Conservation (phyloP, 2,329 filamentous ascomycete species). For the Coniochaeta sp. region DNA sequence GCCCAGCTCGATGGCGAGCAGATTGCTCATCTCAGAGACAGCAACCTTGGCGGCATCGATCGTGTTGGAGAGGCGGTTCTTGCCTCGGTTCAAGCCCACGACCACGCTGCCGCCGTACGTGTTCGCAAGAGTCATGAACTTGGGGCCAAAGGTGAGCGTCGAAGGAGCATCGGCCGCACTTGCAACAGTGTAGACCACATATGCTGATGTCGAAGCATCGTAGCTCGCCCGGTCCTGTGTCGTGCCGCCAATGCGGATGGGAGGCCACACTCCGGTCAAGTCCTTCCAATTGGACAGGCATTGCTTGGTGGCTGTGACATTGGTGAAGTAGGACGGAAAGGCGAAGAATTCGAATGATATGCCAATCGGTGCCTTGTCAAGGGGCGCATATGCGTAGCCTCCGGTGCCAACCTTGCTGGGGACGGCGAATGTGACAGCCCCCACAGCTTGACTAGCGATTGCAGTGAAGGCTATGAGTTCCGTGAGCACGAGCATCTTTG, state of each 20-base stretch:
- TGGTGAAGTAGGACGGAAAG: conserved; percentile 46
- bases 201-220: conserved; percentile 33
- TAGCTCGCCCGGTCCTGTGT: conserved; percentile 50
- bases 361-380: conserved; percentile 15
- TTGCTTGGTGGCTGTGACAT: conserved; percentile 40
- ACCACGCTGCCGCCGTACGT: conserved; percentile 42
- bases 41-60: conserved; percentile 42
- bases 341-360: conserved; percentile 47
- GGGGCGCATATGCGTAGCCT: conserved; percentile 11
- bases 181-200: conserved; percentile 44
- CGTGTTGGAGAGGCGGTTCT: conserved; percentile 46
- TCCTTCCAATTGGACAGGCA: conserved; percentile 45
- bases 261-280: conserved; percentile 43
- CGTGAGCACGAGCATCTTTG: neutral
- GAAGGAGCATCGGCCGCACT: conserved; percentile 38
- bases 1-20: conserved; percentile 48
- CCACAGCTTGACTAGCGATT: neutral
- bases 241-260: conserved; percentile 50
- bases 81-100: conserved; percentile 45
- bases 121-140: conserved; percentile 42
- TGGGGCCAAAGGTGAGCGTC: conserved; percentile 43
- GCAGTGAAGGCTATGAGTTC: neutral
- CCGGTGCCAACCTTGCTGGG: conserved; percentile 10
- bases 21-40: conserved; percentile 34
- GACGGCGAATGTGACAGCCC: conserved; percentile 11